Percentiles rank a stretch among this genome's conserved stretches.
Evolutionary conservation across 2,329 filamentous ascomycete species (phyloP).

Genomic region (Penicillium sp.): DNA sequence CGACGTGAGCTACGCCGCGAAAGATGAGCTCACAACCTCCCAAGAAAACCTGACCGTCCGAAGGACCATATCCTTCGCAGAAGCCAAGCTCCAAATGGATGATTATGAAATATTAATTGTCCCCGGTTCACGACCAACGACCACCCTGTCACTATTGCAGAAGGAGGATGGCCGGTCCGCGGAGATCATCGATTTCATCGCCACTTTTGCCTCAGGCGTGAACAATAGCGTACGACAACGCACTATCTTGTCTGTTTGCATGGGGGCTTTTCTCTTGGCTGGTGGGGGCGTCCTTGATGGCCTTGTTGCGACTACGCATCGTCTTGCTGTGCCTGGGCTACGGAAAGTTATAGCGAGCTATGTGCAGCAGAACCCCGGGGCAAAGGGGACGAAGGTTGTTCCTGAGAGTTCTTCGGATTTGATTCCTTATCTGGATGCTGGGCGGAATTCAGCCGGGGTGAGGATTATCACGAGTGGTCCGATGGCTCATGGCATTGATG

Average conservation of each 20-base stretch:
- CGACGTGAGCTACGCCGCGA: background rate
- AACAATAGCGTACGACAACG: background rate
- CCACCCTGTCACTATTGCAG: background rate
- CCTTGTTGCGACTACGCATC: background rate
- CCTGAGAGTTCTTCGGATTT: background rate
- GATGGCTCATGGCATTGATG: background rate
- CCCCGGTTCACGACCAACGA: background rate
- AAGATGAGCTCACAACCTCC: constrained; percentile 3
- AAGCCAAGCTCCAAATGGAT: background rate
- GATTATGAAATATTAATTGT: background rate
- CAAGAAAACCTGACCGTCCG: background rate
- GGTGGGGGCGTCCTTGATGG: background rate
- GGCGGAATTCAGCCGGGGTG: background rate
- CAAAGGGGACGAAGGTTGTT: background rate
- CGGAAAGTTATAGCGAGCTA: background rate
- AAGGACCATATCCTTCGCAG: background rate
- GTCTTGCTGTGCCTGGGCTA: background rate
- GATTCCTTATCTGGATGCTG: background rate
- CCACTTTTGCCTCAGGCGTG: background rate
- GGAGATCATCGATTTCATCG: background rate
- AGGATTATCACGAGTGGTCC: background rate
- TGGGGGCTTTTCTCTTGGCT: background rate
- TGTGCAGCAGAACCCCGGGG: background rate
- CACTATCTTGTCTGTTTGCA: background rate
- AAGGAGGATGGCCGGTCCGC: background rate